Conservation (phyloP, 2,329 filamentous ascomycete genomes). For the Sarocladium kiliense region DNA sequence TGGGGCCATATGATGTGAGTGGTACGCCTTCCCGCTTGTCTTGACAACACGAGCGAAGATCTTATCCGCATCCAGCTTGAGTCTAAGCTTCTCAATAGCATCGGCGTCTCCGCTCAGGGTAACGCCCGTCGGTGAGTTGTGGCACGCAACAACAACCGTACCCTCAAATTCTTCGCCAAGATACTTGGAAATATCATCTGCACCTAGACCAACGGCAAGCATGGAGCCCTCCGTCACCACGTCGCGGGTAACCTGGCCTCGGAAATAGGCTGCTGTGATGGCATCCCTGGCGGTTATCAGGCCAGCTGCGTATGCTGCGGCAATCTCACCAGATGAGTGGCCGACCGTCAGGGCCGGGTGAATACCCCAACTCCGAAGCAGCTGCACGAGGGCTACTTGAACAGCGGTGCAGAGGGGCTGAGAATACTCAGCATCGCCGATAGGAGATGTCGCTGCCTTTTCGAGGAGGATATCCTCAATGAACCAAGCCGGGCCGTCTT, state of each 20-base stretch:
- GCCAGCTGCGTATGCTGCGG: conserved; percentile 21
- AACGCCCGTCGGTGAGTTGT: conserved; percentile 19
- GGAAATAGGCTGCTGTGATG: conserved; percentile 15
- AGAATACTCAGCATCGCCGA: conserved; percentile 15
- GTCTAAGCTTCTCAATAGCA: conserved; percentile 12
- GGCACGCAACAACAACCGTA: conserved; percentile 16
- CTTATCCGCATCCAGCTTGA: conserved; percentile 8
- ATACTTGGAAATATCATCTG: conserved; percentile 12
- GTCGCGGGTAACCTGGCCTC: conserved; percentile 13
- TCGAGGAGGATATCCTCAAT: conserved; percentile 4
- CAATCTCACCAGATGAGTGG: conserved; percentile 28
- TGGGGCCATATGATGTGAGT: conserved; percentile 16
- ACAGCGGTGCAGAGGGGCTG: conserved; percentile 26
- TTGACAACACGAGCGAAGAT: conserved; percentile 15
- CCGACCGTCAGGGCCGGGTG: conserved; percentile 31
- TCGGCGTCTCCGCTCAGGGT: conserved; percentile 18
- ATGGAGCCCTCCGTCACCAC: conserved; percentile 15
- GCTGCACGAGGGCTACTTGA: conserved; percentile 29
- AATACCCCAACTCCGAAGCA: conserved; percentile 25
- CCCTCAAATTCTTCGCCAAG: conserved; percentile 13
- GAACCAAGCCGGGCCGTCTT: not conserved
- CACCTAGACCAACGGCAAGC: conserved; percentile 17
- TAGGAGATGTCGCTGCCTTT: not conserved
- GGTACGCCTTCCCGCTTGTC: conserved; percentile 16
- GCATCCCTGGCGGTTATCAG: conserved; percentile 12